Base-by-base conservation (phyloP, 768 basidiomycete genomes). In the Kwoniella sp. region DNA sequence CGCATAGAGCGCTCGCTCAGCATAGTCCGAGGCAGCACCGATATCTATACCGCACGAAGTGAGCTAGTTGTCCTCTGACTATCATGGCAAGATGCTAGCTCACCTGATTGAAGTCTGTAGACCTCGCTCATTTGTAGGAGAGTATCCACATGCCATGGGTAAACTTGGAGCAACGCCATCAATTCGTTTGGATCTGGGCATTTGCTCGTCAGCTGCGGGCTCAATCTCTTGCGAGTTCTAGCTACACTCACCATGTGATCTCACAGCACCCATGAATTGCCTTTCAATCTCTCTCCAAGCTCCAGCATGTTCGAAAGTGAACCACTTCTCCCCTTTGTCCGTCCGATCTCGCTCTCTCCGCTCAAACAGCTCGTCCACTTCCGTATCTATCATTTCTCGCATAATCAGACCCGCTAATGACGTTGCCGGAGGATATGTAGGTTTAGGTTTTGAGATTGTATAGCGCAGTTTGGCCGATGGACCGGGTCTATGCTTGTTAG, bases 71-170 rank as follows among this genome's bases (percentile, higher is more conserved):
- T 48, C n/a, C 17, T 13, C 22, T 24, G 2, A 56, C 36, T 8
- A 0, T n/a, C 25, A 0, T 40, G 24, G 21, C 48, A 37, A 48
- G 36, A 44, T 22, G 5, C 9, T 3, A 44, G 40, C 82, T 25
- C 36, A 90, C 92, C 92, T 83, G 95, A 92, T 70, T 92, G 85
- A 77, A 95, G 90, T 27, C 88, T 83, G 72, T 87, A 89, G 8
- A 93, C 87, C 69, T 94, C 92, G 2, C 90, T 87, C 15, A 94
- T 81, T 72, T 94, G 91, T 1, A 95, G 83, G 0, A 95, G 82
- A 0, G 94, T 94, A 78, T 98, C 95, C 1, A 88, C 90, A 70
- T 98, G 96, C 86, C 92, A 97, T 0, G 91, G 92, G 58, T 88
- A 84, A 44, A 85, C 85, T 25, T 86, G 84, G n/a, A 95, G 73